Percentiles rank a stretch among this genome's conserved stretches.
Conservation (phyloP, 345 rosid species). For the Ceriops tagal region DNA sequence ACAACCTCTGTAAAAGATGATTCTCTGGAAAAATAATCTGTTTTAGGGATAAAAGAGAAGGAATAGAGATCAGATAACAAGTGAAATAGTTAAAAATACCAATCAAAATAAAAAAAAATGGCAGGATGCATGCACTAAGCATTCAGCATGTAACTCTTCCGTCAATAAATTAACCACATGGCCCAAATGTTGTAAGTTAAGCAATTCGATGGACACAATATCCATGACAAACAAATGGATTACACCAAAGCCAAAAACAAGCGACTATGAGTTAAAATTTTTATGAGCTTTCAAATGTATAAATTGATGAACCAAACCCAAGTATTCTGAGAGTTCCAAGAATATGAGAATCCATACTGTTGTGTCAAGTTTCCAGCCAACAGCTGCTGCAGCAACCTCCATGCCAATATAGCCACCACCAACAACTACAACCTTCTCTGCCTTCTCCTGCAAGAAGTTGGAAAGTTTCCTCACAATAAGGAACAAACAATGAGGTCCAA, state of each 20-base stretch:
- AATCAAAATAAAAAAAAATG: not conserved
- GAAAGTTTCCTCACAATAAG: conserved; percentile 5
- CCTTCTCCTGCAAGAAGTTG: conserved; percentile 51
- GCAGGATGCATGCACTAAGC: too few species aligned
- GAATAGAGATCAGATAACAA: not conserved
- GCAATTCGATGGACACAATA: too few species aligned
- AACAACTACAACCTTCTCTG: conserved; percentile 72
- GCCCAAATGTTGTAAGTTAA: too few species aligned
- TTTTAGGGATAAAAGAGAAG: conserved; percentile 16
- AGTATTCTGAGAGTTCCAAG: not conserved
- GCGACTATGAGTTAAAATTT: too few species aligned
- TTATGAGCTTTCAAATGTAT: not conserved
- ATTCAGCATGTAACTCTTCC: too few species aligned
- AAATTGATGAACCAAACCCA: not conserved
- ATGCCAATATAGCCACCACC: conserved; percentile 99
- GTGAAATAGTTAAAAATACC: not conserved
- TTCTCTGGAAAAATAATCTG: conserved; percentile 82
- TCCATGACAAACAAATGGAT: too few species aligned
- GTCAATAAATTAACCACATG: too few species aligned
- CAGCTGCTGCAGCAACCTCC: conserved; percentile 99
- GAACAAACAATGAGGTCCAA: not conserved
- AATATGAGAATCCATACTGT: conserved; percentile 39
- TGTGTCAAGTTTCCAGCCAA: conserved; percentile 90
- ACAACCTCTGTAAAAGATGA: conserved; percentile 83
- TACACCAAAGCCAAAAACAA: too few species aligned